phyloP scores from a whole-genome alignment of 768 basidiomycete species.

The Tulasnella calospora region DNA sequence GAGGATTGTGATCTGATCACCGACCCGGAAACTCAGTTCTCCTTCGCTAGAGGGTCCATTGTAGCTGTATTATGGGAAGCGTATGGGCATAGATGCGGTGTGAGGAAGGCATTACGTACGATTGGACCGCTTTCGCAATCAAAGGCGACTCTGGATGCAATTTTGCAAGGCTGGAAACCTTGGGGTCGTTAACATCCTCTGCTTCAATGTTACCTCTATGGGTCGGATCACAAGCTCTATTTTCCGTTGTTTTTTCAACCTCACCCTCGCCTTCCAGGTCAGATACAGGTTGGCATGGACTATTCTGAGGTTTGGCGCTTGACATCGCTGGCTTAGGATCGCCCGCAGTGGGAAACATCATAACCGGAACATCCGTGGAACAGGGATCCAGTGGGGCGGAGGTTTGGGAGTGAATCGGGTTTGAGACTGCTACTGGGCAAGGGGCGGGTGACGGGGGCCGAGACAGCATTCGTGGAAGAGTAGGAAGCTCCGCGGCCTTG shows the following conservation, averaged over 20 bases:
- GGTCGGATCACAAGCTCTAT: not conserved
- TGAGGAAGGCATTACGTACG: not conserved
- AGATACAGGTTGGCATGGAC: too few species aligned
- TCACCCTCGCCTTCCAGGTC: too few species aligned
- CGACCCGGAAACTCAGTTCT: not conserved
- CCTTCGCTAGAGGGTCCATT: not conserved
- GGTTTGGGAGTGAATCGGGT: too few species aligned
- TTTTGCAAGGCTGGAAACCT: not conserved
- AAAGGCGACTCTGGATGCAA: not conserved
- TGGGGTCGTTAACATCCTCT: not conserved
- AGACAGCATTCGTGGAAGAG: too few species aligned
- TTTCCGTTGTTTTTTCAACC: not conserved
- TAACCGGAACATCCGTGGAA: too few species aligned
- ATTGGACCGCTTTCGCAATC: not conserved
- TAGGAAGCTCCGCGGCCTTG: too few species aligned
- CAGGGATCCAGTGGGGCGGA: too few species aligned
- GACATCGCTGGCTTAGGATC: too few species aligned
- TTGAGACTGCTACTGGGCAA: too few species aligned
- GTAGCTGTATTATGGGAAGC: not conserved
- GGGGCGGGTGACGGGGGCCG: too few species aligned
- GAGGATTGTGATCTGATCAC: not conserved
- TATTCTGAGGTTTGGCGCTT: too few species aligned
- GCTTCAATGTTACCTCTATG: not conserved
- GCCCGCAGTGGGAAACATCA: too few species aligned
- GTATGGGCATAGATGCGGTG: not conserved